Evolutionary conservation across 345 rosid species (phyloP), one percentile per base, ranked within the genome.

Genomic region (Moringa oleifera): DNA sequence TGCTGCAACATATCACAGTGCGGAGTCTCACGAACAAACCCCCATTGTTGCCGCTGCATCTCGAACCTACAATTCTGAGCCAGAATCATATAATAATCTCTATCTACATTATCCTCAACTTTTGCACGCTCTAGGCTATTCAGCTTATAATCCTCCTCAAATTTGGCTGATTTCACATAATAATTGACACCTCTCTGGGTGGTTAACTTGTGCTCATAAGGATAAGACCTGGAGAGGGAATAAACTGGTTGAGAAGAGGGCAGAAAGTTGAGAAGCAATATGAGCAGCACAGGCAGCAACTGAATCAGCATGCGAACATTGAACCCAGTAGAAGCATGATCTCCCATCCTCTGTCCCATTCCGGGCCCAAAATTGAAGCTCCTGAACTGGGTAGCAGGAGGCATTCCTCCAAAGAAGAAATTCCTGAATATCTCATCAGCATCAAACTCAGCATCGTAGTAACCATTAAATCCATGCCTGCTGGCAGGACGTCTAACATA

Each of bases 401-500:
- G 80, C 89, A 83, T 92, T 10, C 97, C 96, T 5, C 97, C 97
- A 17, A 81, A 90, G 72, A 94, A 94, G 70, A 94, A 94, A 79
- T 81, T 83, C 81, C 99, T 79, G 60, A 94, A 94, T 55, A 94
- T 86, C 79, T 94, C 99, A 17, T 94, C 95, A 0, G 99, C 85
- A 66, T 94, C 97, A 25, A 90, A 75, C 28, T 90, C 99, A 54
- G 80, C 73, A 20, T 87, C 95, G 25, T 86, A 83, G 53, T 77
- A 90, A 18, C 88, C 84, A 58, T 77, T 83, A 63, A 81, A 81
- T 13, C 84, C 83, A 21, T 69, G 71, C 25, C 65, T 79, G 45
- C 81, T 74, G 0, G 82, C 55, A 8, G 93, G 68, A 6, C 83
- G 76, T 24, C 77, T 72, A 55, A 83, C 78, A 21, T 78, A 71